phyloP scores from a whole-genome alignment of 1,284 basidiomycete genomes.

The Cystobasidium slooffiae region DNA sequence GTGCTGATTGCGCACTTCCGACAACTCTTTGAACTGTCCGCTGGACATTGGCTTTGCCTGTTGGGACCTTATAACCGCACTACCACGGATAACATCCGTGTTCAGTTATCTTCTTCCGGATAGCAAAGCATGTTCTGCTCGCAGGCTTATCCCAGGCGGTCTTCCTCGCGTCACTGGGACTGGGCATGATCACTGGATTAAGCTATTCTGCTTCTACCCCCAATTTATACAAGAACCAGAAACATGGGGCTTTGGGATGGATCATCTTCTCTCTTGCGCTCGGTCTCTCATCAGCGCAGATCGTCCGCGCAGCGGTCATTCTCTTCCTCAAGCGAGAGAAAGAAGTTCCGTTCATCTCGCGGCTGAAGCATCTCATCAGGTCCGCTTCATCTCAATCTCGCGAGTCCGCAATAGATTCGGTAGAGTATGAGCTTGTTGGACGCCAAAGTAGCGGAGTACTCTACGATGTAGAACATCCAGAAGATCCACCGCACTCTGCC shows the following conservation, averaged over 20 bases:
- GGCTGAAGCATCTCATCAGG: conserved; percentile 19
- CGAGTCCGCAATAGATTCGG: background rate
- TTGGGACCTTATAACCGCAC: no score
- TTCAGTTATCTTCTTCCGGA: conserved; percentile 75
- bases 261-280: conserved; percentile 62
- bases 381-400: background rate
- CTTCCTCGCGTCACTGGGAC: conserved; percentile 65
- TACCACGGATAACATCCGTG: no score
- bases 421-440: conserved; percentile 5
- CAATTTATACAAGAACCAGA: conserved; percentile 71
- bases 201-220: conserved; percentile 70
- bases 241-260: conserved; percentile 70
- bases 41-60: no score
- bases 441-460: background rate
- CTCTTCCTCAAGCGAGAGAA: conserved; percentile 39
- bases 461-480: background rate
- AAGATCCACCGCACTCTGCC: background rate
- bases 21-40: no score
- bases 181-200: conserved; percentile 68
- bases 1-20: background rate
- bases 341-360: conserved; percentile 14
- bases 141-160: conserved; percentile 64
- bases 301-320: conserved; percentile 30
- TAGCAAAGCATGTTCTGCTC: conserved; percentile 67
- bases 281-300: conserved; percentile 21